phyloP scores from a whole-genome alignment of 306 rosid species.

The Pyrus pyrifolia region DNA sequence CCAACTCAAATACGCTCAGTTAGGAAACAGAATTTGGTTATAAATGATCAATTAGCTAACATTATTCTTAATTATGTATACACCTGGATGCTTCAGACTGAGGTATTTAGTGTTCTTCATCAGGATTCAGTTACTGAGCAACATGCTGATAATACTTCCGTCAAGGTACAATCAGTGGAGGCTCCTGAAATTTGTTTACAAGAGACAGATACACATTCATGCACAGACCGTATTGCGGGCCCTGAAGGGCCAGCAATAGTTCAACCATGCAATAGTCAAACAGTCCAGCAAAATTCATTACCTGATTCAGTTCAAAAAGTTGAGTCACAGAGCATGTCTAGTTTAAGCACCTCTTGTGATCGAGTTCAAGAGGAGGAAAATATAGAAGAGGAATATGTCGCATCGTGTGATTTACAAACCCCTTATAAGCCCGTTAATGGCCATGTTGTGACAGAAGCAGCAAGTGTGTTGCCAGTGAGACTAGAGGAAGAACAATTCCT shows the following conservation, averaged over 20 bases:
- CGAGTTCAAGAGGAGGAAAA: conserved; percentile 28
- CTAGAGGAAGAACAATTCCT: conserved; percentile 47
- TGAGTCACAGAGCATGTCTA: conserved; percentile 28
- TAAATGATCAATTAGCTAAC: not conserved
- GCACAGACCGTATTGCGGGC: conserved; percentile 21
- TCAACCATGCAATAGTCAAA: conserved; percentile 25
- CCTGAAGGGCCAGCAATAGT: conserved; percentile 22
- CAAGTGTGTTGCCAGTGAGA: conserved; percentile 20
- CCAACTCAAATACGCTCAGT: not conserved
- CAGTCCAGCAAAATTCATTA: conserved; percentile 20
- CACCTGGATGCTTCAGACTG: conserved; percentile 5
- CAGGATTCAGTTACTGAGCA: conserved; percentile 27
- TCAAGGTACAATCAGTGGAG: conserved; percentile 26
- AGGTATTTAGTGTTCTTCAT: conserved; percentile 10
- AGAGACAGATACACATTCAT: conserved; percentile 22
- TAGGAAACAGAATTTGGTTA: not conserved
- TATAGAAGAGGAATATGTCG: conserved; percentile 21
- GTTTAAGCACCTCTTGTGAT: conserved; percentile 23
- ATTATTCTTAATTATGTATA: not conserved
- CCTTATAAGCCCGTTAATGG: conserved; percentile 27
- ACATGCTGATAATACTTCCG: conserved; percentile 23
- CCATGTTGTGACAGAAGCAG: conserved; percentile 21
- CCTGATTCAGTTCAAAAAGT: conserved; percentile 30
- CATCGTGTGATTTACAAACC: conserved; percentile 26
- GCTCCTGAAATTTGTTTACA: conserved; percentile 26